Base-by-base conservation (phyloP, 1,139 yeast genomes). In the Saccharomyces hybrid region DNA sequence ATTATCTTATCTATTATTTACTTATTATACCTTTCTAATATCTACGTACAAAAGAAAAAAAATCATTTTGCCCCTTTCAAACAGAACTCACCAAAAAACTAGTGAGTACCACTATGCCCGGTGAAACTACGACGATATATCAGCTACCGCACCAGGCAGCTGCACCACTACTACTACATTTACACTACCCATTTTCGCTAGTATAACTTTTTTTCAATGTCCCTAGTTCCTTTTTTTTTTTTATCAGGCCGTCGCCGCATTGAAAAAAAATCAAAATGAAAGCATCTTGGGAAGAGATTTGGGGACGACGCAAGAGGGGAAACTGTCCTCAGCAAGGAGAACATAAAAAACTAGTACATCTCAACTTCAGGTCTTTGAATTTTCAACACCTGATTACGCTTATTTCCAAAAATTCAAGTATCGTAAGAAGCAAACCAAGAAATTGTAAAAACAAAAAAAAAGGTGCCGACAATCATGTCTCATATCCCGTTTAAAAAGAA, bases 401-500 rank as follows among this genome's bases (percentile, higher is more conserved):
- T 8, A 8, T 16, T 8, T 38, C 11, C 42, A 38, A 14, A 14
- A 14, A 14, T 38, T 38, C 5, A 38, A 14, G 11, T 16, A 8
- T 38, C 4, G 1, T 8, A 6, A 16, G 23, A 38, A 38, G 23
- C 13, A 14, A 8, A 38, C 11, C 42, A 38, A 38, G 42, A 34
- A 14, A 7, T 34, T 8, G 42, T 2, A 2, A 2, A 20, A 20
- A 20, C 23, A 20, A 7, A 16, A 8, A 9, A 16, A 16, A 8
- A 9, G 5, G 14, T 14, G 23, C 42, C 42, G 7, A 38, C 16
- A 34, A 16, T 14, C 42, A 38, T 38, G 42, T 38, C 42, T 38
- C 0, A 1, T 38, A 14, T 38, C 42, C 25, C 42, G 6, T 38
- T 38, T 38, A 38, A 38, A 38, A 38, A 59, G 56, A 66, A 69